Evolutionary conservation across 768 basidiomycete genomes (phyloP), one percentile per base, ranked within the genome.

Genomic region (Kwoniella sp.): DNA sequence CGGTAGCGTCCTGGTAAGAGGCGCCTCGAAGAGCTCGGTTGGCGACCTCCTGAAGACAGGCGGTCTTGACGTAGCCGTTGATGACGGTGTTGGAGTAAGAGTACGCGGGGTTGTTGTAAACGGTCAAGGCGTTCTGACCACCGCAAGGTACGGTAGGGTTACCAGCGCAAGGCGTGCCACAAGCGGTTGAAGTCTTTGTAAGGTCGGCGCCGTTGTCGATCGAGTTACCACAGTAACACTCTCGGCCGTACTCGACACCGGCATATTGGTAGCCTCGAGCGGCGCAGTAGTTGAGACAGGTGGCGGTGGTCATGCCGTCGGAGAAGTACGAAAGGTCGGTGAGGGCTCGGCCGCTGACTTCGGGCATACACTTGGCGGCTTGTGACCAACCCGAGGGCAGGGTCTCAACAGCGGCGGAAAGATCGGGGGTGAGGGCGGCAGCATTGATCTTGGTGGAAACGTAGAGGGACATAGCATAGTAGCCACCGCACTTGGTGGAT

Each of bases 41-140:
- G n/a, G 28, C 58, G 29, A 73, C 72, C 58, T 73, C 72, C 60
- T 73, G 72, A n/a, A 73, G 37, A 68, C 72, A 73, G 20, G 63
- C 71, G 20, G 68, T 66, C 48, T 63, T 64, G 52, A 65, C 61
- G 60, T 69, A 69, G 22, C 63, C 65, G 65, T 73, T 73, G 53
- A 73, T 62, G 37, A 64, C 58, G 1, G 58, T 67, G 45, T 66
- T 65, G 17, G 68, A 55, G 26, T 56, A 61, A 1, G 69, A 66
- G 53, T 59, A 56, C 15, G 65, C 53, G 17, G 69, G 62, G 58
- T 72, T 72, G 38, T 47, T 51, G 62, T 58, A 72, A 2, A 72
- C 29, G 15, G 69, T 59, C 20, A 72, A 2, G 22, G 59, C 65
- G 60, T 67, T 61, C 55, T 55, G 38, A 22, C 63, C 65, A 51